These are phyloP conservation scores for Penicillium argentinense DNA, from an alignment of 495 filamentous ascomycete species.

Conservation along the genomic window DNA sequence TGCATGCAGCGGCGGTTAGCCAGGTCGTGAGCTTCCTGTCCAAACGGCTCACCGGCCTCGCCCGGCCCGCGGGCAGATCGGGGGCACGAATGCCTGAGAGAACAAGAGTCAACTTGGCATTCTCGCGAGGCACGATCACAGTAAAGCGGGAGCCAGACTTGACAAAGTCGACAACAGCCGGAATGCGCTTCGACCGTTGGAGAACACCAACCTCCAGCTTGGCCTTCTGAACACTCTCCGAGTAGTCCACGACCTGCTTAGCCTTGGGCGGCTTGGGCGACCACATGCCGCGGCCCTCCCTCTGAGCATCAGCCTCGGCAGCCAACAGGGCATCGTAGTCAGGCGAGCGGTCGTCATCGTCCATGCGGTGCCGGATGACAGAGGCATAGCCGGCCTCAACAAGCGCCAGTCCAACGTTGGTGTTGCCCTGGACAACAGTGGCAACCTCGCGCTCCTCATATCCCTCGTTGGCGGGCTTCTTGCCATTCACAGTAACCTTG, in stretches of 20 bases:
- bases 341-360: slow-evolving; percentile 87
- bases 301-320: slow-evolving; percentile 82
- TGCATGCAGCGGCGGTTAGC: slow-evolving; percentile 86
- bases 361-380: slow-evolving; percentile 89
- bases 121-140: slow-evolving; percentile 87
- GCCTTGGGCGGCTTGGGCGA: slow-evolving; percentile 75
- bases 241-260: slow-evolving; percentile 83
- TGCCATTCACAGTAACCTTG: slow-evolving; percentile 81
- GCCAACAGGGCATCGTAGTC: slow-evolving; percentile 91
- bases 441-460: slow-evolving; percentile 95
- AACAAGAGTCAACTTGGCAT: slow-evolving; percentile 92
- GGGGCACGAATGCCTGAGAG: slow-evolving; percentile 92
- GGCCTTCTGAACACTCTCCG: slow-evolving; percentile 89
- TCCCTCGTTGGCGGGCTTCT: slow-evolving; percentile 83
- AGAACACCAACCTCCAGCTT: slow-evolving; percentile 87
- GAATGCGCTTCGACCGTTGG: slow-evolving; percentile 86
- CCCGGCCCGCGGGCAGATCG: slow-evolving; percentile 75
- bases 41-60: slow-evolving; percentile 90
- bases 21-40: slow-evolving; percentile 89
- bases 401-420: slow-evolving; percentile 80
- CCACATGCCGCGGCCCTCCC: slow-evolving; percentile 93
- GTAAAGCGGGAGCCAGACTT: slow-evolving; percentile 95
- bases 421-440: slow-evolving; percentile 77
- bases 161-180: slow-evolving; percentile 94
- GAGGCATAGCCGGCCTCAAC: slow-evolving; percentile 91